phyloP scores from a whole-genome alignment of 176 grass and related monocot genomes.

The Carex cristatella region DNA sequence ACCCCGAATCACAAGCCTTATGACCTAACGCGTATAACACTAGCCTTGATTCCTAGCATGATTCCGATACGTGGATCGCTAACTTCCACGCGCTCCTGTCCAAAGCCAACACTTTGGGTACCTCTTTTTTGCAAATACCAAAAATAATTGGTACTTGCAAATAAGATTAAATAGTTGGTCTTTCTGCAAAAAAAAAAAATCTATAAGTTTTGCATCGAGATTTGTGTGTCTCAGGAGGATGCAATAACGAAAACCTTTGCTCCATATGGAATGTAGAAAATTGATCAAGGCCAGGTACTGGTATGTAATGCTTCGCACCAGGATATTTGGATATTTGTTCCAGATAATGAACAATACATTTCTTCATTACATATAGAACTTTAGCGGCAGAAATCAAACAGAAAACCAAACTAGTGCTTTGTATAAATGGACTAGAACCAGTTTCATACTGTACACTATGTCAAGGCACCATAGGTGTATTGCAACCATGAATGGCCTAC shows the following conservation, averaged over 20 bases:
- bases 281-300: background rate
- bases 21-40: too few relatives aligned
- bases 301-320: background rate
- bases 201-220: background rate
- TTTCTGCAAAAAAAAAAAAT: background rate
- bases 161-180: background rate
- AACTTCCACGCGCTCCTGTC: too few relatives aligned
- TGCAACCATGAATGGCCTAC: background rate
- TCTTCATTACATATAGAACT: background rate
- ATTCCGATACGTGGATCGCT: too few relatives aligned
- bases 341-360: background rate
- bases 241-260: background rate
- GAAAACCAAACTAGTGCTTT: background rate
- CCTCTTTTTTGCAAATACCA: background rate
- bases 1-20: too few relatives aligned
- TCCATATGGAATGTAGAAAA: background rate
- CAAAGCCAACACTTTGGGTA: too few relatives aligned
- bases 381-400: background rate
- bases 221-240: background rate
- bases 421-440: background rate
- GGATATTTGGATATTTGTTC: background rate
- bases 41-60: too few relatives aligned
- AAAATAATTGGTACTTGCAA: background rate
- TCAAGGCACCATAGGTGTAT: background rate
- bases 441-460: background rate